Percentiles rank a stretch among this genome's conserved stretches.
Conservation (phyloP, 148 eudicot genomes). For the Agrostemma githago region DNA sequence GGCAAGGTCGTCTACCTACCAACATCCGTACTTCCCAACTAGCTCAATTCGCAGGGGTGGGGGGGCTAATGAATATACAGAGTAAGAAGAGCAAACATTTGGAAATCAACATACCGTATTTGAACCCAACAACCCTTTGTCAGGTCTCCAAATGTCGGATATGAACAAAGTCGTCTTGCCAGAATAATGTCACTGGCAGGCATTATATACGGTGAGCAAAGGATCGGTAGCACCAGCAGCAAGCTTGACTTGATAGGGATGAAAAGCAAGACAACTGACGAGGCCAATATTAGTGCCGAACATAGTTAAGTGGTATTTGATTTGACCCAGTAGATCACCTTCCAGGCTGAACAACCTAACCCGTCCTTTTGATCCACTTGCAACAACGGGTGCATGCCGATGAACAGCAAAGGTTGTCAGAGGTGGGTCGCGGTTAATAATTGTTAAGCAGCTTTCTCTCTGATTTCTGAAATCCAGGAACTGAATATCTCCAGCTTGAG, state of each 20-base stretch:
- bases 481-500: slow-evolving; percentile 92
- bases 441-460: slow-evolving; percentile 54
- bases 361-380: slow-evolving; percentile 88
- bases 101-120: background rate
- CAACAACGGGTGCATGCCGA: slow-evolving; percentile 83
- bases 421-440: slow-evolving; percentile 83
- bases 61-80: slow-evolving; percentile 67
- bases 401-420: slow-evolving; percentile 89
- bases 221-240: slow-evolving; percentile 95
- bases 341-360: slow-evolving; percentile 72
- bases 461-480: slow-evolving; percentile 76
- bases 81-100: slow-evolving; percentile 10
- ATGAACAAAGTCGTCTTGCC: slow-evolving; percentile 32
- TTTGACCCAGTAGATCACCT: slow-evolving; percentile 73
- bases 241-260: slow-evolving; percentile 81
- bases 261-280: slow-evolving; percentile 80
- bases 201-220: slow-evolving; percentile 57
- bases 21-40: slow-evolving; percentile 15
- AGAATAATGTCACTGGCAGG: slow-evolving; percentile 62
- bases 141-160: no score
- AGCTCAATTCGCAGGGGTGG: slow-evolving; percentile 43
- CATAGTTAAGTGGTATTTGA: slow-evolving; percentile 71
- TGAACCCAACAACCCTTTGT: background rate
- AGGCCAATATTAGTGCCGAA: slow-evolving; percentile 96
- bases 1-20: slow-evolving; percentile 77